Base-by-base conservation (phyloP, 306 rosid species). In the Medicago ruthenica region DNA sequence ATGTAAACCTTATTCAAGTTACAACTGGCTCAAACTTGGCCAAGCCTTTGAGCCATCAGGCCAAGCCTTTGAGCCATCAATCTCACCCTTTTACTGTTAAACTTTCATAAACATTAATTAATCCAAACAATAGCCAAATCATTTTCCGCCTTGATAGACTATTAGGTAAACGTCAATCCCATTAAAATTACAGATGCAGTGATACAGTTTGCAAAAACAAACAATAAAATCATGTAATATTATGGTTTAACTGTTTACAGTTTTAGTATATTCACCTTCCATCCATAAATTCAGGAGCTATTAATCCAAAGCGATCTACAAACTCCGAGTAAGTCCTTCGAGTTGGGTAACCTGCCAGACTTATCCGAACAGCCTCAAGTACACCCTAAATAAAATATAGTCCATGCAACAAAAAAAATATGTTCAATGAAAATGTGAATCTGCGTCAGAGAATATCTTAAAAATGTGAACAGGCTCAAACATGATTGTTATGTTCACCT, bases 331-430 rank as follows among this genome's bases (percentile, higher is more conserved):
- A 95, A 79, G 93, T 87, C 82, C 89, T 87, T 77, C 98, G 90
- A 11, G 98, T 90, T 59, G 98, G 98, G 87, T 95, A 95, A 58
- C 98, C 98, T 7, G 98, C 98, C 79, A 95, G 87, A 86, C 98
- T 95, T 80, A 95, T 95, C 60, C 98, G 97, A 81, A 95, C 97
- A 76, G 97, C 97, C 82, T 95, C 98, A 73, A 95, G 88, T 80
- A 95, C 98, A 31, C 98, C 98, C 98, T 95, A 73, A 70, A 84
- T 34, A 69, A 76, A 81, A 50, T 57, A 65, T 59, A 78, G 51
- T 15, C 60, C 78, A 22, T 81, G 53, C 24, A 15, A 58, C 45
- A 62, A 34, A 70, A 27, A 27, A 27, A 3, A 24, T 1, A 50
- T 21, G 47, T 40, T 79, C 18, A 20, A 64, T 8, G 17, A 55